Base-by-base conservation (phyloP, 2,329 filamentous ascomycete species). In the Colletotrichum neosansevieriae region DNA sequence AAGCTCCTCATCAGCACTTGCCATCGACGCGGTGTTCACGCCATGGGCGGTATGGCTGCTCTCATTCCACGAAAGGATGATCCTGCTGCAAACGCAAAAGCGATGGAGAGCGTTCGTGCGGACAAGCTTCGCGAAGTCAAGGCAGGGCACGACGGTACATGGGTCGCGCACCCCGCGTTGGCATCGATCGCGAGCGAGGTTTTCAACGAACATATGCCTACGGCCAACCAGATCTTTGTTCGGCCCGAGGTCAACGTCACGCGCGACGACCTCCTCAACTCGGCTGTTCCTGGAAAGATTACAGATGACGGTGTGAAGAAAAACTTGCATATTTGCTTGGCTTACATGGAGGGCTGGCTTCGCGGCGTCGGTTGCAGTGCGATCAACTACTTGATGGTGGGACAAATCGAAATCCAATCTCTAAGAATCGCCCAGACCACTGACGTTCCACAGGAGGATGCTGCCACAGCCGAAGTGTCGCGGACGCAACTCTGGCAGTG, bases 31-130 rank as follows among this genome's bases (percentile, higher is more conserved):
- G 92, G 93, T 63, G 94, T 97, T 6, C 94, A 97, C 80, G 94
- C 94, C 67, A 97, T 97, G 94, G 88, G 94, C 73, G 94, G 94
- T 71, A 97, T 97, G 94, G 94, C 93, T 3, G 94, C 94, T 36
- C 94, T 97, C 80, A 97, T 97, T 76, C 94, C 94, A 57, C 95
- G 97, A 84, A 97, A 97, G 85, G 90, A 93, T 79, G 91, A 97
- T 81, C 87, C 89, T 71, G 89, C 86, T 51, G 93, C 93, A 75
- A 97, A 97, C 80, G 92, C 95, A 74, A 89, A 89, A 76, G 93
- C 93, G 70, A 96, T 97, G 93, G 91, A 92, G 71, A 90, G 87
- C 70, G 92, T 97, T 45, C 90, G 92, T 66, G 91, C 92, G 59
- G 94, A 97, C 82, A 97, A 97, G 86, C 87, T 97, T 67, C 92